Percentiles rank a stretch among this genome's conserved stretches.
Evolutionary conservation across 345 rosid genomes (phyloP).

Genomic region (Firmiana major): DNA sequence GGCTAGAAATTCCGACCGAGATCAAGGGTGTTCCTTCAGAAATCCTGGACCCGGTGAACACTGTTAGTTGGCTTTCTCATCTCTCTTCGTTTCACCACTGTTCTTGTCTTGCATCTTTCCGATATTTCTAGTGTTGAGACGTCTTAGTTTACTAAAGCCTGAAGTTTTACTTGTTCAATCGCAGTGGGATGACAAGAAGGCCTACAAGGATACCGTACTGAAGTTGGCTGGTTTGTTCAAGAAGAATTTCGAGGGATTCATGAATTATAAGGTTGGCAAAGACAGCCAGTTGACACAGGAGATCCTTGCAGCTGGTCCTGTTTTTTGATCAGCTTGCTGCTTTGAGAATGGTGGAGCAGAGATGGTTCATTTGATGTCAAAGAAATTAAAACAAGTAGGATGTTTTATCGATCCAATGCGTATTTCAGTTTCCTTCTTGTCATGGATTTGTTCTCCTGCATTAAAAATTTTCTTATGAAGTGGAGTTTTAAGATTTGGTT

Average conservation of each 20-base stretch:
- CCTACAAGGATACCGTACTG: conserved; percentile 63
- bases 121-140: neutral
- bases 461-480: neutral
- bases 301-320: conserved; percentile 84
- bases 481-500: neutral
- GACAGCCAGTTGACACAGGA: conserved; percentile 65
- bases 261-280: conserved; percentile 63
- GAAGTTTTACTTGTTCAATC: neutral
- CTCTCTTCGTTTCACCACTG: too few relatives aligned
- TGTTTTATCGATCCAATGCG: neutral
- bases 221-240: conserved; percentile 80
- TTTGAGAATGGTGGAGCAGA: too few relatives aligned
- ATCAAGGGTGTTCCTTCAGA: conserved; percentile 79
- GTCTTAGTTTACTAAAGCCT: too few relatives aligned
- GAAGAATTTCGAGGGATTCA: conserved; percentile 72
- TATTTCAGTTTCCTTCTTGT: neutral
- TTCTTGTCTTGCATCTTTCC: neutral
- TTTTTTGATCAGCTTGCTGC: conserved; percentile 15
- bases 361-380: neutral
- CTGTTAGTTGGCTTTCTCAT: conserved; percentile 40
- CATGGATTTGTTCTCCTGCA: neutral
- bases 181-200: conserved; percentile 84
- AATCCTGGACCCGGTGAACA: conserved; percentile 71
- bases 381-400: neutral
- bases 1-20: conserved; percentile 73